These are phyloP conservation scores for Sclerotinia minor DNA, from an alignment of 2,329 filamentous ascomycete genomes.

Conservation along the genomic window DNA sequence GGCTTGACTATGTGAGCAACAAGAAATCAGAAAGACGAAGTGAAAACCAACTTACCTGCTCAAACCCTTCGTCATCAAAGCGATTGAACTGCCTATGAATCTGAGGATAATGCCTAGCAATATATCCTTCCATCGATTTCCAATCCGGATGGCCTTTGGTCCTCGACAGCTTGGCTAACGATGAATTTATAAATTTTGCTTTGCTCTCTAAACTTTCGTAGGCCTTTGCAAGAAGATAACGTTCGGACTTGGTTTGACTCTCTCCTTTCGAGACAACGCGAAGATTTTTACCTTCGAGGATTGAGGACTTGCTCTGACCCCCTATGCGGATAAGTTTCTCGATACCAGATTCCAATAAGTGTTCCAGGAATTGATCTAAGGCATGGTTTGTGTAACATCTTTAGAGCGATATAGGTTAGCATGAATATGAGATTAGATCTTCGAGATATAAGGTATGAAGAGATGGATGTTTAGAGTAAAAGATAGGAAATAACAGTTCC, in stretches of 20 bases:
- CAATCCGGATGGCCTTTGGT: slow-evolving; percentile 27
- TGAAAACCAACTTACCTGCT: slow-evolving; percentile 21
- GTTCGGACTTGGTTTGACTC: slow-evolving; percentile 29
- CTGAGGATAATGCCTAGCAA: slow-evolving; percentile 25
- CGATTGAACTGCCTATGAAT: slow-evolving; percentile 31
- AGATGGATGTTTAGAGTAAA: not conserved
- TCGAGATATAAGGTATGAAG: not conserved
- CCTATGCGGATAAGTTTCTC: slow-evolving; percentile 53
- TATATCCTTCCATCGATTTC: slow-evolving; percentile 25
- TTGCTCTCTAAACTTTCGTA: slow-evolving; percentile 26
- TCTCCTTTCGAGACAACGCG: slow-evolving; percentile 30
- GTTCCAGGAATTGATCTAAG: slow-evolving; percentile 50
- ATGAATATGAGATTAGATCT: not conserved
- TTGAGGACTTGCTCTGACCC: slow-evolving; percentile 32
- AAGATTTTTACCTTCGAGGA: slow-evolving; percentile 34
- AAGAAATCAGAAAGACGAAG: no score
- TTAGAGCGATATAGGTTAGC: not conserved
- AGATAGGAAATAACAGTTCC: not conserved
- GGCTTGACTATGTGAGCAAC: no score
- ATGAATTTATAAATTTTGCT: slow-evolving; percentile 25
- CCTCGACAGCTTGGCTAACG: slow-evolving; percentile 16
- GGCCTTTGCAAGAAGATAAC: slow-evolving; percentile 25
- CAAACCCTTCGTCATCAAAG: slow-evolving; percentile 31
- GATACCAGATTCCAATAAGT: slow-evolving; percentile 47
- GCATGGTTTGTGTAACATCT: slow-evolving; percentile 41